Conservation (phyloP, 768 basidiomycete species). For the Butyriboletus loyo region DNA sequence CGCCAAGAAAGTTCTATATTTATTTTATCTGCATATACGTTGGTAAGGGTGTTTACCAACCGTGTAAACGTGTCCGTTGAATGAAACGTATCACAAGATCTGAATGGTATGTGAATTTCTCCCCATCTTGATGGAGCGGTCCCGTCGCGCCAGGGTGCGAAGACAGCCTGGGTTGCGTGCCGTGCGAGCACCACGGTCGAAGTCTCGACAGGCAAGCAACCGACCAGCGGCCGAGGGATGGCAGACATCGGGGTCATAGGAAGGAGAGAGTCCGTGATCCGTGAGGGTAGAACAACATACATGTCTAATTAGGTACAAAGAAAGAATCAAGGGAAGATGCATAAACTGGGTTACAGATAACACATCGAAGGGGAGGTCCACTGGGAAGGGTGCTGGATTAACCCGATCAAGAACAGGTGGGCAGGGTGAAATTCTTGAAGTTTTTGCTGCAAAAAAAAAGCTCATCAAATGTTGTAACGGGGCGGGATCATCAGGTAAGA, state of each 20-base stretch:
- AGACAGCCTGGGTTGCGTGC: too few species aligned
- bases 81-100: slow-evolving; percentile 14
- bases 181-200: not conserved
- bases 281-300: slow-evolving; percentile 13
- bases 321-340: not conserved
- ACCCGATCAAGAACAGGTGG: slow-evolving; percentile 41
- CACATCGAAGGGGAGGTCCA: not conserved
- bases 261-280: slow-evolving; percentile 2
- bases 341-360: slow-evolving; percentile 5
- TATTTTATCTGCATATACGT: not conserved
- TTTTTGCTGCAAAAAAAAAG: slow-evolving; percentile 46
- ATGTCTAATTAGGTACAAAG: slow-evolving; percentile 19
- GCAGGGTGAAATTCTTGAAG: slow-evolving; percentile 69
- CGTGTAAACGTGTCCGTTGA: slow-evolving; percentile 10
- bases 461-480: slow-evolving; percentile 25
- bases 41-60: not conserved
- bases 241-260: not conserved
- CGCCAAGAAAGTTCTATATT: not conserved
- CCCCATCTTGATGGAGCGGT: not conserved
- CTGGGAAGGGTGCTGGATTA: not conserved
- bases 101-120: slow-evolving; percentile 4
- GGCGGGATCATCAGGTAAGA: not conserved
- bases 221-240: not conserved
- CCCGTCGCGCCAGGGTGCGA: too few species aligned
- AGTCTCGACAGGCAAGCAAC: not conserved